Evolutionary conservation across 2,329 filamentous ascomycete genomes (phyloP).

Genomic region (Ceratocystis smalleyi): DNA sequence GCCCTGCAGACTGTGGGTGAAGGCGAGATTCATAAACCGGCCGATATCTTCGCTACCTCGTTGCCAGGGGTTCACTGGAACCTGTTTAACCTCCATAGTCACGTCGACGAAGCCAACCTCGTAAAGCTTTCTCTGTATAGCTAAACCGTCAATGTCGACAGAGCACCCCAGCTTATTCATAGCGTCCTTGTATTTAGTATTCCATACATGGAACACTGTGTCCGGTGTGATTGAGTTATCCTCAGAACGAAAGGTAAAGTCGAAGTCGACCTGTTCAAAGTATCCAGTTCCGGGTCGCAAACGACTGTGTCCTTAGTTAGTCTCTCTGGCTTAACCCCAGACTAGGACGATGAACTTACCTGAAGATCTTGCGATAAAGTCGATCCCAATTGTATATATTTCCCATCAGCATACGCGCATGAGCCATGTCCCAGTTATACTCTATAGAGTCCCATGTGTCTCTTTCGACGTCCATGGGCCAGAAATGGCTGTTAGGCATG

Average conservation of each 20-base stretch:
- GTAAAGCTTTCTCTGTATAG: constrained; percentile 35
- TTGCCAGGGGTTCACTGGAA: constrained; percentile 61
- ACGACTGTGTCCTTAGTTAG: constrained; percentile 37
- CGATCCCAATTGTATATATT: constrained; percentile 61
- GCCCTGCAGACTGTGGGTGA: constrained; percentile 57
- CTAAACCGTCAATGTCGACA: constrained; percentile 38
- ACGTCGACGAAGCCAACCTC: constrained; percentile 68
- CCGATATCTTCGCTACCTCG: constrained; percentile 53
- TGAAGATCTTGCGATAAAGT: constrained; percentile 55
- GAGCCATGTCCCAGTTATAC: constrained; percentile 63
- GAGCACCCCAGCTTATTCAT: constrained; percentile 50
- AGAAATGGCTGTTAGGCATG: constrained; percentile 52
- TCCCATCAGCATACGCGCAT: constrained; percentile 64
- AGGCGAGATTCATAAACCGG: constrained; percentile 67
- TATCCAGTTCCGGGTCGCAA: constrained; percentile 59
- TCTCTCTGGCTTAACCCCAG: not conserved
- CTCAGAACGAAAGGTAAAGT: constrained; percentile 60
- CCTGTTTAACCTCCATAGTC: constrained; percentile 48
- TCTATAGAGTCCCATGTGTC: constrained; percentile 43
- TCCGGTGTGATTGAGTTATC: constrained; percentile 43
- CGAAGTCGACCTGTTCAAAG: constrained; percentile 81
- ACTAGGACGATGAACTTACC: constrained; percentile 31
- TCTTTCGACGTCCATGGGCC: constrained; percentile 57
- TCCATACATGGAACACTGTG: constrained; percentile 53
- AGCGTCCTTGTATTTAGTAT: constrained; percentile 48